Percentiles rank a stretch among this genome's conserved stretches.
phyloP scores from a whole-genome alignment of 495 filamentous ascomycete genomes.

The Articulospora tetracladia region DNA sequence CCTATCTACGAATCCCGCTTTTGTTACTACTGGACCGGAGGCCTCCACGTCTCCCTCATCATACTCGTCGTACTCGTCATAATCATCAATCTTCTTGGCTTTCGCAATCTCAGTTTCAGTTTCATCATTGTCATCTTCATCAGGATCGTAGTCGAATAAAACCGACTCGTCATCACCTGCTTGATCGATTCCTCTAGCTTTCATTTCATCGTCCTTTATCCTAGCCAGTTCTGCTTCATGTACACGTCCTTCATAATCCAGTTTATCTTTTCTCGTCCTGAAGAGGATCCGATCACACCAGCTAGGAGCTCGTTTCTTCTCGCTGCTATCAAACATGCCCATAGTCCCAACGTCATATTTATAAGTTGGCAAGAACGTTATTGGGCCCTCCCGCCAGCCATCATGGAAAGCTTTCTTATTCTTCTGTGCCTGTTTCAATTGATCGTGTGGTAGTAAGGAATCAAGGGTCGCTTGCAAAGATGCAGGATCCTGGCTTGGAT shows the following conservation, averaged over 20 bases:
- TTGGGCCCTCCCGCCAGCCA: constrained; percentile 86
- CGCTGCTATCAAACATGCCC: constrained; percentile 88
- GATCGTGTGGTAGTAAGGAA: constrained; percentile 86
- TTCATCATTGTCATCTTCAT: constrained; percentile 54
- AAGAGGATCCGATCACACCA: constrained; percentile 99
- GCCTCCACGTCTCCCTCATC: constrained; percentile 48
- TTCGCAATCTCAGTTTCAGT: background rate
- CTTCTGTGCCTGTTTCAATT: constrained; percentile 71
- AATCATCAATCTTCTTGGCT: constrained; percentile 17
- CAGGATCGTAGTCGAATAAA: constrained; percentile 87
- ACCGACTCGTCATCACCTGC: constrained; percentile 76
- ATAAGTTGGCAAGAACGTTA: constrained; percentile 88
- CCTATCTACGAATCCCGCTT: constrained; percentile 55
- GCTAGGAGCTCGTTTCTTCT: constrained; percentile 86
- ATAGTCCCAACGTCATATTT: constrained; percentile 97
- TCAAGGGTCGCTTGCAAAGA: constrained; percentile 78
- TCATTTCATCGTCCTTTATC: constrained; percentile 81
- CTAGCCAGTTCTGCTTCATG: constrained; percentile 62
- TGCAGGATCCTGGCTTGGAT: constrained; percentile 48
- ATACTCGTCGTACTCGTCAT: constrained; percentile 55
- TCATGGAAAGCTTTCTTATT: constrained; percentile 77
- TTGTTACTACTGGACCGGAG: constrained; percentile 37
- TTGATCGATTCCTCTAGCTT: constrained; percentile 69
- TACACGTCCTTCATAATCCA: constrained; percentile 64
- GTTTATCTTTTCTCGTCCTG: constrained; percentile 65